Base-by-base conservation (phyloP, 2,329 filamentous ascomycete species). In the Paraphaeosphaeria sporulosa region DNA sequence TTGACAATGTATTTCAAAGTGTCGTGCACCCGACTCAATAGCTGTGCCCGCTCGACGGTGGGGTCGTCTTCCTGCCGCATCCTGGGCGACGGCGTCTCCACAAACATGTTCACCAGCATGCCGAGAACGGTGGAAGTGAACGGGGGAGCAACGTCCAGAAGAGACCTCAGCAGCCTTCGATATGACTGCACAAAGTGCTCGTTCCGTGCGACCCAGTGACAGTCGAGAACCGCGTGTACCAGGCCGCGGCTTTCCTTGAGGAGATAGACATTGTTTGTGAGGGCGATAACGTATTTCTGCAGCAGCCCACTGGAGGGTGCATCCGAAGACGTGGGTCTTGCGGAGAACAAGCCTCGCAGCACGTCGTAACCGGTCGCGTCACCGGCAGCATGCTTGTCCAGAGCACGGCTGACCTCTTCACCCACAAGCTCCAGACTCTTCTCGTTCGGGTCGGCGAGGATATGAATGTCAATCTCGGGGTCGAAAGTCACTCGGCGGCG, bases 51-150 rank as follows among this genome's bases (percentile, higher is more conserved):
- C 63, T 82, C 83, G 49, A 96, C 87, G 6, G 81, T 79, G 3
- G 82, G 78, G 66, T 87, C 84, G 44, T 84, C 83, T 25, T 83
- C 83, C 50, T 88, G 76, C 58, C 81, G 82, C 59, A 85, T 82
- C 42, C 79, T 78, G 46, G 83, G 83, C 55, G 76, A 87, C 66
- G 81, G 89, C 79, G 86, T 68, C 61, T 83, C 86, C 59, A 86
- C 84, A 71, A 99, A 92, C 74, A 93, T 90, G 61, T 88, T 86
- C 57, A 96, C 89, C 61, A 98, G 85, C 87, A 93, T 94, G 59
- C 87, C 85, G 59, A 97, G 84, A 42, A 96, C 89, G 21, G 87
- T 83, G 23, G 84, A 85, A 36, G 96, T 86, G 77, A 92, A 96
- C 15, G 87, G 89, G 47, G 91, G 90, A 71, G 97, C 92, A 0